These are phyloP conservation scores for Globisporangium megalacanthum DNA, from an alignment of 352 stramenopile species.

Conservation along the genomic window DNA sequence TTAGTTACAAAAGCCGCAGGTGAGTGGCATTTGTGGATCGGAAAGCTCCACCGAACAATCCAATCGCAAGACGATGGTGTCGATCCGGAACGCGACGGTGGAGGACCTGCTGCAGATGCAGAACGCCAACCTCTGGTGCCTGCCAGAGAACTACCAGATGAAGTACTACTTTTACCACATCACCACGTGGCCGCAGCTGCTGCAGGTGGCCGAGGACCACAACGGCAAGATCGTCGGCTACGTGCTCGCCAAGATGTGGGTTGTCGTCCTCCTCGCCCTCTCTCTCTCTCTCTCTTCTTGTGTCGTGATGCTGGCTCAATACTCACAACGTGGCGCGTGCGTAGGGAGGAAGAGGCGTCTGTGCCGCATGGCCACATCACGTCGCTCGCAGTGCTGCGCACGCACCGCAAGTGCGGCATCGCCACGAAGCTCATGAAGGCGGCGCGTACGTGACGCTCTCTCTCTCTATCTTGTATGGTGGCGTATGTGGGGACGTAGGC, in stretches of 20 bases:
- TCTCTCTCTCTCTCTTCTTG: not conserved
- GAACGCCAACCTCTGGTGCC: conserved; percentile 98
- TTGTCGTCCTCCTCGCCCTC: not conserved
- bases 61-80: conserved; percentile 76
- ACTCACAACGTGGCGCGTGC: not conserved
- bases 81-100: conserved; percentile 93
- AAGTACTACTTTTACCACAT: conserved; percentile 99
- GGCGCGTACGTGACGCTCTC: conserved; percentile 48
- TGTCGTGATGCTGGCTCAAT: too few relatives aligned
- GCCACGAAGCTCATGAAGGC: conserved; percentile 98
- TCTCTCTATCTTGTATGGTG: not conserved
- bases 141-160: conserved; percentile 99
- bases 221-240: conserved; percentile 99
- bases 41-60: conserved; percentile 9
- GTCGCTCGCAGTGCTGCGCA: conserved; percentile 96
- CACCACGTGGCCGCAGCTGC: conserved; percentile 98
- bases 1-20: too few relatives aligned
- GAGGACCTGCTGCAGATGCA: conserved; percentile 98
- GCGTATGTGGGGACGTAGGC: not conserved
- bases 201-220: conserved; percentile 98
- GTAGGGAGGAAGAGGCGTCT: conserved; percentile 75
- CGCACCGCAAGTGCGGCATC: conserved; percentile 96
- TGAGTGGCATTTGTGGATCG: conserved; percentile 6
- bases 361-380: conserved; percentile 98
- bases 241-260: conserved; percentile 99